Conservation (phyloP, 1,284 basidiomycete genomes). For the Austroboletus novae-zelandiae region DNA sequence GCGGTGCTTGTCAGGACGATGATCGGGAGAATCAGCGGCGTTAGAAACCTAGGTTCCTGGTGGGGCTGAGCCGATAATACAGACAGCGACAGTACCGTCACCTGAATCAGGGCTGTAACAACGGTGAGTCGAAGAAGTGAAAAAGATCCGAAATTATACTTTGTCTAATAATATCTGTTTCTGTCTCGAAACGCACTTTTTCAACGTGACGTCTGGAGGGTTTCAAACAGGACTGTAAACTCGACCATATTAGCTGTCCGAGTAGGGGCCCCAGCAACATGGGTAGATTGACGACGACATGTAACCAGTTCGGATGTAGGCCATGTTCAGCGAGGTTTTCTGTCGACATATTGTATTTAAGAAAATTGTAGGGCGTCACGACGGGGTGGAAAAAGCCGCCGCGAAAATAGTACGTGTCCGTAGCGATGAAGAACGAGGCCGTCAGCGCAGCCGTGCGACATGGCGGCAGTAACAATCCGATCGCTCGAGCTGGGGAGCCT, state of each 20-base stretch:
- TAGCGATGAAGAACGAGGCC: slow-evolving; percentile 19
- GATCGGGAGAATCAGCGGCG: slow-evolving; percentile 35
- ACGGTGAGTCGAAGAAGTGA: slow-evolving; percentile 4
- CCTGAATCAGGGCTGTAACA: slow-evolving; percentile 30
- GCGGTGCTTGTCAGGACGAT: slow-evolving; percentile 32
- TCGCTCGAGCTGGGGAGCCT: slow-evolving; percentile 11
- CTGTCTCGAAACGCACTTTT: slow-evolving; percentile 10
- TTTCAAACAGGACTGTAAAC: slow-evolving; percentile 5
- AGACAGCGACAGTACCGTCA: slow-evolving; percentile 29
- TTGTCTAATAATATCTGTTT: slow-evolving; percentile 13
- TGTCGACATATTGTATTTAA: slow-evolving; percentile 38
- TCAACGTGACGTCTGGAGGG: background rate
- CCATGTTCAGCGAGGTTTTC: slow-evolving; percentile 41
- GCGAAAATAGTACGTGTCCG: slow-evolving; percentile 35
- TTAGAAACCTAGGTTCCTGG: slow-evolving; percentile 43
- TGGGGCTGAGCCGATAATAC: slow-evolving; percentile 39
- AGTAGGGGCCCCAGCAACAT: slow-evolving; percentile 38
- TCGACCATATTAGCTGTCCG: slow-evolving; percentile 19
- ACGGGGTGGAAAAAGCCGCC: slow-evolving; percentile 20
- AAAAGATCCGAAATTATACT: slow-evolving; percentile 14
- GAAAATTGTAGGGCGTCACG: slow-evolving; percentile 39
- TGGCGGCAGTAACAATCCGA: slow-evolving; percentile 16
- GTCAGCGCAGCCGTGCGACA: slow-evolving; percentile 19
- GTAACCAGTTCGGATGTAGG: slow-evolving; percentile 41
- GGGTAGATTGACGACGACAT: slow-evolving; percentile 39